Evolutionary conservation across 2,329 filamentous ascomycete genomes (phyloP).

Genomic region (Penicillium sp.): DNA sequence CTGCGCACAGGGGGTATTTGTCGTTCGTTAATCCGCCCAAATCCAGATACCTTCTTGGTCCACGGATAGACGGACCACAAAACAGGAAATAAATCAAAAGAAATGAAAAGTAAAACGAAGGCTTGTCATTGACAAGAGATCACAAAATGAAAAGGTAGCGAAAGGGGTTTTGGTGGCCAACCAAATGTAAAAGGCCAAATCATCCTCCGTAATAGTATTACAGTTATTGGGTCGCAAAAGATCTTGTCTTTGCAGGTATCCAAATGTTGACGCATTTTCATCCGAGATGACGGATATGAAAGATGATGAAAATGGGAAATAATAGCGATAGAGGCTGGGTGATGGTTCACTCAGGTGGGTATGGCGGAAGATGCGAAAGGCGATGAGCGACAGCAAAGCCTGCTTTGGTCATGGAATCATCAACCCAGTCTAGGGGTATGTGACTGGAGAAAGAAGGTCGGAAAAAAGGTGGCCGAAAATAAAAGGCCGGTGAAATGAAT

Average conservation of each 20-base stretch:
- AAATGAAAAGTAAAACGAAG: conserved; percentile 7
- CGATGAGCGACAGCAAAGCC: conserved; percentile 40
- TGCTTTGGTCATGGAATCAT: conserved; percentile 44
- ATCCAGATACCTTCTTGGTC: conserved; percentile 5
- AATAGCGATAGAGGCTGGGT: conserved; percentile 1
- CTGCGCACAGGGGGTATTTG: conserved; percentile 23
- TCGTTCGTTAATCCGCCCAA: conserved; percentile 13
- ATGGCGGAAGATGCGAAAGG: conserved; percentile 7
- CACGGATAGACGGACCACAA: conserved; percentile 2
- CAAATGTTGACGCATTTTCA: conserved; percentile 19
- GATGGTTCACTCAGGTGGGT: not conserved
- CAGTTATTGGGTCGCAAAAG: conserved; percentile 26
- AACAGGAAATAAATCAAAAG: conserved; percentile 10
- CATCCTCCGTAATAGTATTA: conserved; percentile 33
- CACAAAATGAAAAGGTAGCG: conserved; percentile 10
- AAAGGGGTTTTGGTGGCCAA: conserved; percentile 10
- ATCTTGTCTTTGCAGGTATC: conserved; percentile 10
- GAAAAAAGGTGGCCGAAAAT: conserved; percentile 11
- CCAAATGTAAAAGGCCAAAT: conserved; percentile 2
- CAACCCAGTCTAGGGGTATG: conserved; percentile 23
- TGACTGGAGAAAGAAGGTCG: conserved; percentile 21
- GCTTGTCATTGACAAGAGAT: conserved; percentile 11
- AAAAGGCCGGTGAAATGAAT: conserved; percentile 12
- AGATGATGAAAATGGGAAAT: not conserved
- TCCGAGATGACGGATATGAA: conserved; percentile 27